Percentiles rank a stretch among this genome's conserved stretches.
Evolutionary conservation across 2,329 filamentous ascomycete genomes (phyloP).

Genomic region (Exserohilum turcica): DNA sequence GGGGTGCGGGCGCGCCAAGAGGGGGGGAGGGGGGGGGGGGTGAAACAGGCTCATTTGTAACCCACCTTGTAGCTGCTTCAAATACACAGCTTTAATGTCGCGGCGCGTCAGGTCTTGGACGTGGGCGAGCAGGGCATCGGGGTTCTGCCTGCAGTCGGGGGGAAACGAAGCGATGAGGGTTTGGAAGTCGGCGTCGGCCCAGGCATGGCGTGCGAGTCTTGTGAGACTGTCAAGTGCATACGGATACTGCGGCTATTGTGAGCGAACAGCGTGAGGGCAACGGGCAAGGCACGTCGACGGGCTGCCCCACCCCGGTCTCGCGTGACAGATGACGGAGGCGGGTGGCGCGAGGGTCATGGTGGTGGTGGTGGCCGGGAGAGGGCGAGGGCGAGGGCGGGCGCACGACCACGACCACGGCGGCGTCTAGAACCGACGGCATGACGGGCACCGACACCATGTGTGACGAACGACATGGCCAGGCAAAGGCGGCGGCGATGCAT

Average conservation of each 20-base stretch:
- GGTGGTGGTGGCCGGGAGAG: too few species aligned
- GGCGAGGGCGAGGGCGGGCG: conserved; percentile 23
- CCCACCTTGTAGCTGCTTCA: conserved; percentile 72
- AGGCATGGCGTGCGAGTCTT: conserved; percentile 66
- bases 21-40: too few species aligned
- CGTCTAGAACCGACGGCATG: conserved; percentile 23
- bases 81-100: conserved; percentile 76
- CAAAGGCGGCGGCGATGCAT: conserved; percentile 22
- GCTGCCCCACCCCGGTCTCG: conserved; percentile 27
- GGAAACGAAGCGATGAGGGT: conserved; percentile 75
- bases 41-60: conserved; percentile 21
- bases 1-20: conserved; percentile 2
- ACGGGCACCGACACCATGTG: conserved; percentile 35
- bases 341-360: conserved; percentile 23
- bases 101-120: conserved; percentile 71
- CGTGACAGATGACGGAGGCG: conserved; percentile 37
- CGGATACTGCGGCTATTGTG: conserved; percentile 66
- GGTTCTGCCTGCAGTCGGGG: conserved; percentile 63
- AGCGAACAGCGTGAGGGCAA: conserved; percentile 28
- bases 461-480: conserved; percentile 21
- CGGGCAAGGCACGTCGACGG: too few species aligned
- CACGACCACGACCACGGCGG: too few species aligned
- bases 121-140: conserved; percentile 66
- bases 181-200: conserved; percentile 68
- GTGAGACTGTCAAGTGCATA: conserved; percentile 73